phyloP scores from a whole-genome alignment of 257 asterid species.

The Petrea volubilis region DNA sequence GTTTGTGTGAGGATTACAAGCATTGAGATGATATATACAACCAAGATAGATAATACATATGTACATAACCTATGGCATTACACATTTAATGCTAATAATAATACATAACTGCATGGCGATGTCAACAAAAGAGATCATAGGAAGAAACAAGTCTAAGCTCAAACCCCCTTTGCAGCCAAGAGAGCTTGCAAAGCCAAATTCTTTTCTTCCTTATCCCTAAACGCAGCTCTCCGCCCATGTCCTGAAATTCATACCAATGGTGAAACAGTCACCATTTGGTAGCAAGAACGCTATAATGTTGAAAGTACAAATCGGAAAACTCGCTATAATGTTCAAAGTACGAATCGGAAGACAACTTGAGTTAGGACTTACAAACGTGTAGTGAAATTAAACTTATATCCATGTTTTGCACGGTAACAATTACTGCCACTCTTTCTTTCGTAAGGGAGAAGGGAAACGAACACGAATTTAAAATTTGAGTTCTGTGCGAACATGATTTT shows the following conservation, averaged over 20 bases:
- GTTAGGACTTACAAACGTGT: no score
- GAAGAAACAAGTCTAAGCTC: not conserved
- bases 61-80: no score
- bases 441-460: no score
- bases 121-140: not conserved
- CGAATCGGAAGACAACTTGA: no score
- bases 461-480: no score
- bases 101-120: no score
- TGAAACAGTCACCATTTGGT: not conserved
- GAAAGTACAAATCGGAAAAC: not conserved
- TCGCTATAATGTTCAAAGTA: no score
- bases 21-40: not conserved
- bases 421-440: no score
- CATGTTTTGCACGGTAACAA: no score
- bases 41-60: not conserved
- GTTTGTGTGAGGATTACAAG: not conserved
- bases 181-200: slow-evolving; percentile 39
- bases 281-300: not conserved
- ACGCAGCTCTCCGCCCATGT: slow-evolving; percentile 54
- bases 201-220: slow-evolving; percentile 38
- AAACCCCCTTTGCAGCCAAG: slow-evolving; percentile 38
- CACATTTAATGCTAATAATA: no score
- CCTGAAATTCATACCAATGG: slow-evolving; percentile 42
- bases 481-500: no score
- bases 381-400: no score